These are phyloP conservation scores for Sporisorium scitamineum DNA, from an alignment of 1,284 basidiomycete genomes.

Conservation along the genomic window DNA sequence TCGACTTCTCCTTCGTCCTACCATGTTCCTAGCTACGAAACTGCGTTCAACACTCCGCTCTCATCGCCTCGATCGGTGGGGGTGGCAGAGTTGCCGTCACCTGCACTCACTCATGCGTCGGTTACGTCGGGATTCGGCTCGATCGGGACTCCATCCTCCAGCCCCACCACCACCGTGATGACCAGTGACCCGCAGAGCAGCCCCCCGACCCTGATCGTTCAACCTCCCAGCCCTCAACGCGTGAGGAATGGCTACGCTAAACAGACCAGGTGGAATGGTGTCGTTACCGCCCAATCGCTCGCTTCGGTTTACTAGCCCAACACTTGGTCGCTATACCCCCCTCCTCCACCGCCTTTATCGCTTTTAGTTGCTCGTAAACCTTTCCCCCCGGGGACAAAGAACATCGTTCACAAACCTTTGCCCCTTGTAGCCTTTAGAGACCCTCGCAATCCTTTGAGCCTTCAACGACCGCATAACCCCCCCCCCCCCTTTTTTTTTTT, in stretches of 20 bases:
- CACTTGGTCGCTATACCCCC: no score
- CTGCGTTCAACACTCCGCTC: slow-evolving; percentile 3
- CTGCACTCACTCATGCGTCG: slow-evolving; percentile 20
- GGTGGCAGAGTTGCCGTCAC: slow-evolving; percentile 10
- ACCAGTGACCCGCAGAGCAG: not conserved
- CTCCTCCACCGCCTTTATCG: no score
- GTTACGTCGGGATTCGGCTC: not conserved
- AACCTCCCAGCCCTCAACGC: slow-evolving; percentile 39
- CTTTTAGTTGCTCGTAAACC: no score
- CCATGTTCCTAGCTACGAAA: slow-evolving; percentile 1
- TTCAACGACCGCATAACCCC: no score
- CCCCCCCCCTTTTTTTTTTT: no score
- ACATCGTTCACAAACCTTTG: no score
- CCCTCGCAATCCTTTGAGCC: no score
- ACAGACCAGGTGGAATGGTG: not conserved
- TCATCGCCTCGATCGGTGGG: slow-evolving; percentile 2
- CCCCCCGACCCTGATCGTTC: slow-evolving; percentile 37
- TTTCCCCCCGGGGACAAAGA: no score
- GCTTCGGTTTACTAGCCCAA: slow-evolving; percentile 34
- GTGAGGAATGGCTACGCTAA: not conserved
- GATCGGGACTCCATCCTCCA: slow-evolving; percentile 10
- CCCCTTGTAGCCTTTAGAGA: no score
- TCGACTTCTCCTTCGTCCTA: not conserved
- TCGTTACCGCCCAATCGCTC: not conserved
- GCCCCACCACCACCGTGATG: slow-evolving; percentile 1